These are phyloP conservation scores for Trichopus zeylanicus DNA, from an alignment of 116 monocot genomes.

Conservation along the genomic window DNA sequence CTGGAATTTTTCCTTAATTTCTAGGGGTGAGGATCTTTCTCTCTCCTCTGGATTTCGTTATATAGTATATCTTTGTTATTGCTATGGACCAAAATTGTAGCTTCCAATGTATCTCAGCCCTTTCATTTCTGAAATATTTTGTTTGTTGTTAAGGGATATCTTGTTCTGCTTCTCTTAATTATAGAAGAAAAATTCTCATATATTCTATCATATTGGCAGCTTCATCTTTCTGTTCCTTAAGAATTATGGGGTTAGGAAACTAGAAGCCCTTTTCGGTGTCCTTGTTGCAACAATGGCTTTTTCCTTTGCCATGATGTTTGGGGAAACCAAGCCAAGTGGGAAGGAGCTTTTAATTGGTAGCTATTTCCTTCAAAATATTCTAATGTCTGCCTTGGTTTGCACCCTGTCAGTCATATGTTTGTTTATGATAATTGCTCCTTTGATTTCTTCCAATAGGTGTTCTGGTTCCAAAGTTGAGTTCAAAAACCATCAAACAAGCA, in stretches of 20 bases:
- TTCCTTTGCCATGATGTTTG: slow-evolving; percentile 52
- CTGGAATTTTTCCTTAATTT: no score
- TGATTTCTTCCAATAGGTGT: slow-evolving; percentile 14
- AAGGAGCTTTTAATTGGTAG: slow-evolving; percentile 48
- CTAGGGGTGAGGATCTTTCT: no score
- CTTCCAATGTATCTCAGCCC: no score
- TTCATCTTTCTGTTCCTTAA: slow-evolving; percentile 53
- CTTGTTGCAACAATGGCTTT: slow-evolving; percentile 47
- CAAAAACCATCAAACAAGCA: slow-evolving; percentile 31
- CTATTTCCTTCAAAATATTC: background rate
- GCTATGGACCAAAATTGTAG: no score
- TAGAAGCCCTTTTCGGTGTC: slow-evolving; percentile 46
- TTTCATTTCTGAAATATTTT: no score
- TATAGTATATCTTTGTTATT: no score
- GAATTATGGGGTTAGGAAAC: slow-evolving; percentile 52
- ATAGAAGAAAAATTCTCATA: background rate
- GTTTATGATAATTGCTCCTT: background rate
- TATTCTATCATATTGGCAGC: slow-evolving; percentile 15
- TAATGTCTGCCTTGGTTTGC: background rate
- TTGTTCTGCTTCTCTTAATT: no score
- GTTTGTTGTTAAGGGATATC: no score
- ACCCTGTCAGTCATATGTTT: background rate
- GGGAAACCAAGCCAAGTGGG: slow-evolving; percentile 47
- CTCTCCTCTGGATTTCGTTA: no score
- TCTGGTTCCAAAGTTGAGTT: slow-evolving; percentile 33